Evolutionary conservation across 1,139 yeast species (phyloP).

Genomic region (Blastobotrys apis): DNA sequence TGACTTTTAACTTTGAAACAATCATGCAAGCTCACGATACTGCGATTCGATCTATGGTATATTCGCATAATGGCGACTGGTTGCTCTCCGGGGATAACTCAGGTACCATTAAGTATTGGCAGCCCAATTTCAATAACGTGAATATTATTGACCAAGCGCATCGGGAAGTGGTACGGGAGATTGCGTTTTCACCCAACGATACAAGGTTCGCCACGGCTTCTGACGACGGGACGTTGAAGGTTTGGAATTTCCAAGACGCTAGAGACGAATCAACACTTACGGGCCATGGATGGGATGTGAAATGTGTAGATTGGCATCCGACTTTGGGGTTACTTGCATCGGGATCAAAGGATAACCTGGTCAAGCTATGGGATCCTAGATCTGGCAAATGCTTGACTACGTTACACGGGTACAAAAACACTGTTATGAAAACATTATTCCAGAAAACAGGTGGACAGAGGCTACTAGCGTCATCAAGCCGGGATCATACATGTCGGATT

Average conservation of each 20-base stretch:
- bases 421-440: slow-evolving; percentile 77
- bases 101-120: slow-evolving; percentile 93
- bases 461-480: slow-evolving; percentile 76
- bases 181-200: slow-evolving; percentile 87
- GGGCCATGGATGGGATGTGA: slow-evolving; percentile 99
- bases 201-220: slow-evolving; percentile 86
- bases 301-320: slow-evolving; percentile 96
- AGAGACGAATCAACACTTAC: slow-evolving; percentile 72
- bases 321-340: slow-evolving; percentile 59
- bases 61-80: slow-evolving; percentile 94
- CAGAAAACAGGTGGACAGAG: slow-evolving; percentile 64
- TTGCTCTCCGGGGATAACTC: slow-evolving; percentile 88
- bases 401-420: slow-evolving; percentile 87
- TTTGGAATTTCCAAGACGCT: slow-evolving; percentile 93
- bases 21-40: slow-evolving; percentile 98
- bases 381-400: slow-evolving; percentile 74
- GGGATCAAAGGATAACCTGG: slow-evolving; percentile 87
- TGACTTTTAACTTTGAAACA: slow-evolving; percentile 91
- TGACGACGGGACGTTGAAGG: slow-evolving; percentile 83
- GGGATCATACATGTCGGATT: slow-evolving; percentile 83
- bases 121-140: slow-evolving; percentile 94
- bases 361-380: slow-evolving; percentile 96
- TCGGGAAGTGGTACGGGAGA: slow-evolving; percentile 76
- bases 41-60: slow-evolving; percentile 73
- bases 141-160: slow-evolving; percentile 74